These are phyloP conservation scores for Mucuna pruriens DNA, from an alignment of 306 rosid species.

Conservation along the genomic window DNA sequence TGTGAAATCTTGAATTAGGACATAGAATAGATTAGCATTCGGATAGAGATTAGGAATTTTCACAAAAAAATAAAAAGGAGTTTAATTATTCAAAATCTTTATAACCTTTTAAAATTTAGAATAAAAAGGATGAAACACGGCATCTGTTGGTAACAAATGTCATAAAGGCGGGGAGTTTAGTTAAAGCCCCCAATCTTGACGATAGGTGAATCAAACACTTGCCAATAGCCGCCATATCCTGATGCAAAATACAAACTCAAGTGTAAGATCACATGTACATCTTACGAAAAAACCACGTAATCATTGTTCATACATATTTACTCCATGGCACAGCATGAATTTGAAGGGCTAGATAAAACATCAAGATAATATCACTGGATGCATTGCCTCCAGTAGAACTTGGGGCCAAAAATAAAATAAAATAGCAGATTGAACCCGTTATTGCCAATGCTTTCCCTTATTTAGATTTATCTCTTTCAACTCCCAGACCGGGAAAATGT, in stretches of 20 bases:
- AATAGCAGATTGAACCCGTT: neutral
- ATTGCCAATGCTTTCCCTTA: neutral
- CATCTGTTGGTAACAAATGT: neutral
- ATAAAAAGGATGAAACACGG: neutral
- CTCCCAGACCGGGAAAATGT: neutral
- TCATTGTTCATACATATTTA: neutral
- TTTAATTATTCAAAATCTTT: neutral
- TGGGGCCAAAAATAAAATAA: neutral
- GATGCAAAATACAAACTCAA: neutral
- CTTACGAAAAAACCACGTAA: neutral
- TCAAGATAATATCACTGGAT: neutral
- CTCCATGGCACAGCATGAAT: neutral
- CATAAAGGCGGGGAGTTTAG: neutral
- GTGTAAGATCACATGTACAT: neutral
- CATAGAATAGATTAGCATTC: neutral
- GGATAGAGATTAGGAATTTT: neutral
- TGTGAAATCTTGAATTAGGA: neutral
- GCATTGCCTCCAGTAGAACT: neutral
- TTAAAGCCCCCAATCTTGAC: no score
- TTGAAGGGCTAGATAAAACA: neutral
- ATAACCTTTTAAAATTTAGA: neutral
- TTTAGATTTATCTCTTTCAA: constrained; percentile 15
- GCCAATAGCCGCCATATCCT: neutral
- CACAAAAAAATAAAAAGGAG: neutral
- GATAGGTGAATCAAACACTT: neutral